Base-by-base conservation (phyloP, 2,329 filamentous ascomycete genomes). In the Fusarium annulatum region DNA sequence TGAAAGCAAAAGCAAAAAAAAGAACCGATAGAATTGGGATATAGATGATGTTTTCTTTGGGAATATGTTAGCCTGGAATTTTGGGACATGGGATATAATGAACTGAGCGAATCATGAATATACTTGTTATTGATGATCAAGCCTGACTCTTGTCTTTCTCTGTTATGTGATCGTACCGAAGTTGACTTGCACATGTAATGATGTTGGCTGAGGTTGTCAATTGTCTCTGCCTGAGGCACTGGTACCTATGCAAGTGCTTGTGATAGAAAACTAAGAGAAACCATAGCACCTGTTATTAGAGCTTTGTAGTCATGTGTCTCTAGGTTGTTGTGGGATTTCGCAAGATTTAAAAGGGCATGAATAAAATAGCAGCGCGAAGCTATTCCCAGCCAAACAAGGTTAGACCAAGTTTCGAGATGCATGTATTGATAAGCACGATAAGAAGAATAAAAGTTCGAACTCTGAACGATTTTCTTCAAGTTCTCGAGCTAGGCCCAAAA, bases 381-480 rank as follows among this genome's bases (percentile, higher is more conserved):
- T 71, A 73, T 73, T 71, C 61, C 66, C 42, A 57, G 41, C 19
- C n/a, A n/a, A 46, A 39, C 14, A 39, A 15, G 23, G 36, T 30
- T 42, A 23, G 36, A 30, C 33, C 21, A 7, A 30, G 16, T 41
- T 15, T 23, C 2, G 15, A 16, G 39, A 23, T 19, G 36, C 18
- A 14, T n/a, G 12, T 18, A 58, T 49, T 58, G 74, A 74, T 74
- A 74, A 77, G 74, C 64, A 21, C 63, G 76, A 78, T 78, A 78
- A 78, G 67, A 41, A 67, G 72, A 75, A 78, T 75, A 76, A 77
- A 77, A 78, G 71, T 70, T 78, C 30, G 28, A 70, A 67, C 46
- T 65, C 72, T 75, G 66, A 57, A 49, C 48, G 67, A 65, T 75
- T 78, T 71, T 74, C 73, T 70, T 62, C 64, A 36, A 7, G 5